Evolutionary conservation across 352 stramenopile genomes (phyloP).

Genomic region (Thraustochytrium striatum): DNA sequence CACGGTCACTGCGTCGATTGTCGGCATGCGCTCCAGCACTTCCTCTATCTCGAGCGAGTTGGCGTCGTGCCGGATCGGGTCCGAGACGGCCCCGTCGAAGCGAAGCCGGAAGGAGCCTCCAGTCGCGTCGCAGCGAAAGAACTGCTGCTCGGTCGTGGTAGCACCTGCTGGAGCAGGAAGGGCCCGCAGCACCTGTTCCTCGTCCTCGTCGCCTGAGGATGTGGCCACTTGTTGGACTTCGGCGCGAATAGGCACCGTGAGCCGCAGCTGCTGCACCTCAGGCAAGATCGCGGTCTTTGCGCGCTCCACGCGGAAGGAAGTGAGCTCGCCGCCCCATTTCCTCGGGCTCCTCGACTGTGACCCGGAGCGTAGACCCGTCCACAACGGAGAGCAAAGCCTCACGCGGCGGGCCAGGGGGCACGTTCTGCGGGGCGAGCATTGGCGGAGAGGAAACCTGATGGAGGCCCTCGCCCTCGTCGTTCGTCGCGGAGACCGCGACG

Average conservation of each 20-base stretch:
- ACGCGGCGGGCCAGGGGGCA: constrained; percentile 56
- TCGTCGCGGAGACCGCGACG: constrained; percentile 84
- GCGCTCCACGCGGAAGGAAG: constrained; percentile 85
- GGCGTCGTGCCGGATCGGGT: constrained; percentile 76
- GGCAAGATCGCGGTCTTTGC: constrained; percentile 67
- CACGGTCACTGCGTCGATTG: constrained; percentile 76
- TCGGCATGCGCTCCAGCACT: constrained; percentile 77
- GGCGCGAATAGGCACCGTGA: constrained; percentile 57
- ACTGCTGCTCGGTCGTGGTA: constrained; percentile 72
- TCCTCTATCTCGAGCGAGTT: constrained; percentile 68
- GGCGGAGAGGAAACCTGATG: constrained; percentile 28
- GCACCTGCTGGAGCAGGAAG: constrained; percentile 69
- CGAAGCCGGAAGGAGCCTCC: constrained; percentile 76
- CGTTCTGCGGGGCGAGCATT: background rate
- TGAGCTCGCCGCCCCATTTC: constrained; percentile 74
- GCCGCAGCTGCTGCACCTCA: constrained; percentile 61
- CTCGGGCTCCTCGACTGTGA: constrained; percentile 69
- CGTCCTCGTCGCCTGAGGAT: constrained; percentile 61
- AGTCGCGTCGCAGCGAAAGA: constrained; percentile 80
- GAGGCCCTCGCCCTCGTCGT: constrained; percentile 70
- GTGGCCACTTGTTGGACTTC: constrained; percentile 67
- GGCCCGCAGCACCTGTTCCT: constrained; percentile 80
- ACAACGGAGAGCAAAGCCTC: constrained; percentile 72
- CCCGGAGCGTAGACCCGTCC: constrained; percentile 76
- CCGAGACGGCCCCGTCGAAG: constrained; percentile 79